Conservation (phyloP, 176 grass and related monocot species). For the Cenchrus fungigraminus region DNA sequence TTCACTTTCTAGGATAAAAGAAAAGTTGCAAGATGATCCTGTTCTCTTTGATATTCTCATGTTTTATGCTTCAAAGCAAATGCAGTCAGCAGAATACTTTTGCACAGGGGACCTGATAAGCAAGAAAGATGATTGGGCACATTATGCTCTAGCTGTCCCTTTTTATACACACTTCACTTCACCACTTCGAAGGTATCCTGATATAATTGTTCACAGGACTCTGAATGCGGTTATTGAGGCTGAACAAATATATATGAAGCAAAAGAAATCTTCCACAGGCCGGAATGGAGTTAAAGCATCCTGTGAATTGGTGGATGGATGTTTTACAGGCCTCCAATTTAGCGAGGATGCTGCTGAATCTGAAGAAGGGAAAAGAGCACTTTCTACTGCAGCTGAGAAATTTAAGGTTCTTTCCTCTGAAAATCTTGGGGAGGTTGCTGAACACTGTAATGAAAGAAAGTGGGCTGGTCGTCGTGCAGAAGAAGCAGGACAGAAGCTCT, state of each 20-base stretch:
- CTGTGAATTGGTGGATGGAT: conserved; percentile 44
- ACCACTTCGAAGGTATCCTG: conserved; percentile 89
- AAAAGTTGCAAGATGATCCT: conserved; percentile 80
- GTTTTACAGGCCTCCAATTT: conserved; percentile 79
- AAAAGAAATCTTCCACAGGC: conserved; percentile 36
- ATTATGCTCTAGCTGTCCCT: conserved; percentile 83
- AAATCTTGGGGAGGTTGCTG: conserved; percentile 65
- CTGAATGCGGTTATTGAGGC: conserved; percentile 81
- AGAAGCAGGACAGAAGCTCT: conserved; percentile 85
- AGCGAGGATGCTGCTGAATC: conserved; percentile 70
- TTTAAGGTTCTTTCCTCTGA: conserved; percentile 70
- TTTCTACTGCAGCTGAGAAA: conserved; percentile 63
- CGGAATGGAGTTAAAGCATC: conserved; percentile 36
- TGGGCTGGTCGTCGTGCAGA: conserved; percentile 77
- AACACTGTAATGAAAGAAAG: conserved; percentile 91
- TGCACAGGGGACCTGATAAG: conserved; percentile 75
- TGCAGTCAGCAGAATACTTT: conserved; percentile 85
- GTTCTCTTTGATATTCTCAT: conserved; percentile 89
- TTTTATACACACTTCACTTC: conserved; percentile 96
- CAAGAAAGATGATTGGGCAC: conserved; percentile 85
- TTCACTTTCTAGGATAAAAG: conserved; percentile 82
- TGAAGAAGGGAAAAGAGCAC: conserved; percentile 70
- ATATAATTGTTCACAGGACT: conserved; percentile 95
- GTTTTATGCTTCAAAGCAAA: conserved; percentile 94
- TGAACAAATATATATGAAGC: conserved; percentile 73